Evolutionary conservation across 2,329 filamentous ascomycete genomes (phyloP).

Genomic region (Colletotrichum higginsianum): DNA sequence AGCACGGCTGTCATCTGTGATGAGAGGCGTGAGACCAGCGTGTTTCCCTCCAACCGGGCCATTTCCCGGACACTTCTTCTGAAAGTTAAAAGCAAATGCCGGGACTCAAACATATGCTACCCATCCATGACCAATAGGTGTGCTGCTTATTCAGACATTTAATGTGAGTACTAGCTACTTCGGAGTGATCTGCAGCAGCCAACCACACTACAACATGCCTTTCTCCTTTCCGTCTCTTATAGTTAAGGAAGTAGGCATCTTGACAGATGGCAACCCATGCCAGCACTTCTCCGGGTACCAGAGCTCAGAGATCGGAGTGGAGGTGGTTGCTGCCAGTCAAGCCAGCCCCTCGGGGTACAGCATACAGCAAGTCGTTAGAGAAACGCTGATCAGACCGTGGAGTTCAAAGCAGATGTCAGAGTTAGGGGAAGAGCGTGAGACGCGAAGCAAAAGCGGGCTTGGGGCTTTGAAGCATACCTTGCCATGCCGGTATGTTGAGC

Average conservation of each 20-base stretch:
- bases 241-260: neutral
- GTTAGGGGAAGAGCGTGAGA: neutral
- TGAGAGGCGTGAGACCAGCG: neutral
- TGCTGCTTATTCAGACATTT: neutral
- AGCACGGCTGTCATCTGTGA: neutral
- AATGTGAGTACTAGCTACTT: neutral
- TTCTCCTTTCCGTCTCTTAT: neutral
- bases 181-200: neutral
- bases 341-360: neutral
- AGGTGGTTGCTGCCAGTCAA: neutral
- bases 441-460: neutral
- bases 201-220: neutral
- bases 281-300: neutral
- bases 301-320: neutral
- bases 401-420: neutral
- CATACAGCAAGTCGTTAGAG: constrained; percentile 4
- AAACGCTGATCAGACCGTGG: constrained; percentile 8
- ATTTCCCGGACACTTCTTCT: neutral
- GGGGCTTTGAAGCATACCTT: constrained; percentile 4
- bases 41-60: neutral
- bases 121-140: neutral
- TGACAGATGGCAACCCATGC: neutral
- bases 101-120: too few relatives aligned
- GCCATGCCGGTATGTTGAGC: neutral
- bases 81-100: neutral